Conservation (phyloP, 768 basidiomycete species). For the Phylloporus rhodoxanthus region DNA sequence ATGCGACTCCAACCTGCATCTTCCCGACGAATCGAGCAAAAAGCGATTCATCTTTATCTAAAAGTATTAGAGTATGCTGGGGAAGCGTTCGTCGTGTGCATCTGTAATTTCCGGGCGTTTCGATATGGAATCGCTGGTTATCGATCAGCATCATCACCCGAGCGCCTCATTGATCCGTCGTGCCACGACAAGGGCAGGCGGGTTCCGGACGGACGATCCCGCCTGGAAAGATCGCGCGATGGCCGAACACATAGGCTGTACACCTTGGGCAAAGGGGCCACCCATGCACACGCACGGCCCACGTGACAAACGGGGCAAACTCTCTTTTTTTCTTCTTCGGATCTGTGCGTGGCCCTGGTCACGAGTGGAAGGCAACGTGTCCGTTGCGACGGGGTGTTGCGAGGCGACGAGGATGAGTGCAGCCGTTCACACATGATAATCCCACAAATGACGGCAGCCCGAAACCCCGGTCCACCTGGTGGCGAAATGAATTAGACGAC, state of each 20-base stretch:
- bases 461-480: background rate
- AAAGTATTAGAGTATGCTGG: background rate
- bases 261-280: background rate
- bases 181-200: background rate
- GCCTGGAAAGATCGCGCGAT: background rate
- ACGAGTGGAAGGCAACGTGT: background rate
- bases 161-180: constrained; percentile 2
- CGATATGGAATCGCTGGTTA: background rate
- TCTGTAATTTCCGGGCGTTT: background rate
- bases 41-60: background rate
- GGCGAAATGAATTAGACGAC: background rate
- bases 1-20: background rate
- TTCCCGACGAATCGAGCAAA: background rate
- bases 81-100: background rate
- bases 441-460: background rate
- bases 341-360: background rate
- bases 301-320: background rate
- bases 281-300: background rate
- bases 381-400: background rate
- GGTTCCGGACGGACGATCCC: background rate
- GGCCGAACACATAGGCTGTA: background rate
- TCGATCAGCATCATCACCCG: background rate
- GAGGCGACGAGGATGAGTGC: background rate
- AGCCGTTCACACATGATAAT: background rate
- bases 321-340: background rate